phyloP scores from a whole-genome alignment of 306 rosid species.

The Fragaria nilgerrensis region DNA sequence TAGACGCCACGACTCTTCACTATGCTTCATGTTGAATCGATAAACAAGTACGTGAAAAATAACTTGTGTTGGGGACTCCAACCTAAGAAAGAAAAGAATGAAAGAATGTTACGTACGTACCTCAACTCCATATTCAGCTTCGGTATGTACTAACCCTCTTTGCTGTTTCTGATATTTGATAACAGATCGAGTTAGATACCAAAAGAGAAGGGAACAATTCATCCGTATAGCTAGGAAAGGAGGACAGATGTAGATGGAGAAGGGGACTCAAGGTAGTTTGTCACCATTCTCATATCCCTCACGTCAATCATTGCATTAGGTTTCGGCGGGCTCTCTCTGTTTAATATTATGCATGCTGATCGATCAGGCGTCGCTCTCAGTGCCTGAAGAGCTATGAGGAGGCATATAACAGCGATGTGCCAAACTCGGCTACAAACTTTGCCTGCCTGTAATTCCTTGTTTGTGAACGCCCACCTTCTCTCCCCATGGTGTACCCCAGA shows the following conservation, averaged over 20 bases:
- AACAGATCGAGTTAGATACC: not conserved
- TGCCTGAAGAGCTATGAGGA: constrained; percentile 4
- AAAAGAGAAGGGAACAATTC: not conserved
- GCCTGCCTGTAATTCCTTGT: not conserved
- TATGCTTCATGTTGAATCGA: not conserved
- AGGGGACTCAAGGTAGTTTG: not conserved
- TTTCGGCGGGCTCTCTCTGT: not conserved
- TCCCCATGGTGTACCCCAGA: not conserved
- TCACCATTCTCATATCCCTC: not conserved
- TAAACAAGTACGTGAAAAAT: not conserved
- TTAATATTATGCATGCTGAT: not conserved
- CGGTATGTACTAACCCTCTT: not conserved
- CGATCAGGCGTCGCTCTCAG: not conserved
- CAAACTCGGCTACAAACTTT: not conserved
- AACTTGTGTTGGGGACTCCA: not conserved
- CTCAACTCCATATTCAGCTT: not conserved
- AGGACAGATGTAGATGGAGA: constrained; percentile 2
- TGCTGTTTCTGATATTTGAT: not conserved
- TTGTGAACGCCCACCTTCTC: not conserved
- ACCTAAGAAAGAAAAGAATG: not conserved
- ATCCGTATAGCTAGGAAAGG: not conserved
- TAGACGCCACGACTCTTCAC: not conserved
- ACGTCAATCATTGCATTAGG: constrained; percentile 5
- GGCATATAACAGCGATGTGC: constrained; percentile 6
- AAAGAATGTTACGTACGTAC: not conserved